Base-by-base conservation (phyloP, 306 rosid genomes). In the Prunus dulcis region DNA sequence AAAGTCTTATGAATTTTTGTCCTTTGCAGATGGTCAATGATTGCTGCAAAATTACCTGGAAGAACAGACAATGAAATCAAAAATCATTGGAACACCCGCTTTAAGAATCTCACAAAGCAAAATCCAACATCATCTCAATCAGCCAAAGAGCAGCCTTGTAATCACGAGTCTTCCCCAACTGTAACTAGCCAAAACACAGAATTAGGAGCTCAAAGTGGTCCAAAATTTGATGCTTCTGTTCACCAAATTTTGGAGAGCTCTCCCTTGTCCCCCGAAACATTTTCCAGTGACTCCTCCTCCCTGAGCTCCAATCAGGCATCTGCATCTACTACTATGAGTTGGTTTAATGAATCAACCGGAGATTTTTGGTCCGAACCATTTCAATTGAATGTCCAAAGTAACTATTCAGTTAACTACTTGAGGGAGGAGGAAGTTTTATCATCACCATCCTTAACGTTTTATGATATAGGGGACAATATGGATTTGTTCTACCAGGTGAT, bases 21-120 rank as follows among this genome's bases (percentile, higher is more conserved):
- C 23, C 25, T 14, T 22, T 25, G 15, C 71, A 92, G 96, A 69
- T 92, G 97, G 96, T 87, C 93, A 3, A 4, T 72, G 73, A 90
- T 92, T 66, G 91, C 97, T 61, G 74, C 87, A 27, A 82, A 43
- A 14, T 27, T 93, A 47, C 67, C 86, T 0, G 97, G 96, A 67
- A 89, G 97, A 86, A 89, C 92, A 1, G 93, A 93, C 76, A 90
- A 90, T 38, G 90, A 89, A 56, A 80, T 93, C 51, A 90, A 93
- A 79, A 93, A 89, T 50, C 81, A 84, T 2, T 93, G 93, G 94
- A 90, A 90, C 58, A 93, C 91, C 55, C 81, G 78, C 78, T 76
- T 93, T 9, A 86, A 86, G 83, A 90, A 84, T 77, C 64, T 70
- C 53, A 3, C 12, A 23, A 52, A 45, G 38, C 43, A n/a, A 65